Percentiles rank a stretch among this genome's conserved stretches.
These are phyloP conservation scores for Talaromyces sp. DNA, from an alignment of 2,329 filamentous ascomycete genomes.

Conservation along the genomic window DNA sequence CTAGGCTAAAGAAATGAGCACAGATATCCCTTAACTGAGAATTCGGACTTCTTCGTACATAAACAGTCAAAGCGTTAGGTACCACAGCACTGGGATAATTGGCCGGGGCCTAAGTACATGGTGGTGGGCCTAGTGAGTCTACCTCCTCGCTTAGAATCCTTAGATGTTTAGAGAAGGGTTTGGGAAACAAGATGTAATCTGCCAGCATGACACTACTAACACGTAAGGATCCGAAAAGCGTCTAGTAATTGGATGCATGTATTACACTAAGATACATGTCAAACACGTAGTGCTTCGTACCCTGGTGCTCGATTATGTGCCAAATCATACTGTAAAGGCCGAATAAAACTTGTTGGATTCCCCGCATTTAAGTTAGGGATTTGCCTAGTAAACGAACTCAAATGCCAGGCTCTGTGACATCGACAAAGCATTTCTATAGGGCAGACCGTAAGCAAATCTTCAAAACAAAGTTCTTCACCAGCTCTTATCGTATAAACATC, in stretches of 20 bases:
- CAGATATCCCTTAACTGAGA: neutral
- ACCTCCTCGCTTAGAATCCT: neutral
- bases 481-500: neutral
- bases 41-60: neutral
- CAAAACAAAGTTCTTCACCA: neutral
- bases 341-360: neutral
- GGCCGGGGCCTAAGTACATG: neutral
- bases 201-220: neutral
- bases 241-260: neutral
- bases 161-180: neutral
- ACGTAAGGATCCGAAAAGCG: neutral
- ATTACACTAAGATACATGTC: neutral
- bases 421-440: neutral
- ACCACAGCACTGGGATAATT: neutral
- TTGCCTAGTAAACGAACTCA: neutral
- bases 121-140: neutral
- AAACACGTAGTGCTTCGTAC: neutral
- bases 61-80: neutral
- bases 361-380: neutral
- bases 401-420: neutral
- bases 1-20: neutral
- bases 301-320: neutral
- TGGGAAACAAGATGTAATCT: neutral
- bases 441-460: neutral
- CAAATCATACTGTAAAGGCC: neutral